Conservation (phyloP, 2,329 filamentous ascomycete species). For the Aspergillus brasiliensis region DNA sequence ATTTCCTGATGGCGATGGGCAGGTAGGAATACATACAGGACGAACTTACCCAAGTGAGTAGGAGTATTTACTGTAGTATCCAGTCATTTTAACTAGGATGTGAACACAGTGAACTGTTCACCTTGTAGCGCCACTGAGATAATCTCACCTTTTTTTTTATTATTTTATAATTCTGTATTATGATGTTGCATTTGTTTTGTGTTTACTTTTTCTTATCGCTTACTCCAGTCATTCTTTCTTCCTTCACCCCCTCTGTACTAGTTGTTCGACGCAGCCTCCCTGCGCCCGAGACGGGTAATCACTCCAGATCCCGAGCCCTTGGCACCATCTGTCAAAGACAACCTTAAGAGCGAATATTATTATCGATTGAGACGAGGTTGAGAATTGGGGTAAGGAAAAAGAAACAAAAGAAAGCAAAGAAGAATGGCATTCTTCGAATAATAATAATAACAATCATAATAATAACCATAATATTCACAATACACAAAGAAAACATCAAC, state of each 20-base stretch:
- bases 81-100: not conserved
- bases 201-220: not conserved
- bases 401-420: not conserved
- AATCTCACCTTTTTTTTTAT: slow-evolving; percentile 1
- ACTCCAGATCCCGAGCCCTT: slow-evolving; percentile 22
- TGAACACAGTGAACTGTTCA: slow-evolving; percentile 9
- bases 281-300: slow-evolving; percentile 14
- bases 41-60: not conserved
- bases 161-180: not conserved
- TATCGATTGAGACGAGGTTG: not conserved
- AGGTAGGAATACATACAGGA: not conserved
- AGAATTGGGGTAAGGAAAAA: slow-evolving; percentile 1
- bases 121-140: slow-evolving; percentile 9
- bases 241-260: not conserved
- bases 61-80: too few relatives aligned
- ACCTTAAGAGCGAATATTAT: slow-evolving; percentile 22
- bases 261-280: not conserved
- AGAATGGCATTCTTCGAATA: too few relatives aligned
- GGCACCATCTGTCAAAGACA: slow-evolving; percentile 33
- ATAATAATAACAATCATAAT: too few relatives aligned
- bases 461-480: too few relatives aligned
- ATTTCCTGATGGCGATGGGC: slow-evolving; percentile 2
- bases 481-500: too few relatives aligned
- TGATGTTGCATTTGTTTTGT: not conserved
- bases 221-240: not conserved